Conservation (phyloP, 139 green algal species). For the Micractinium sp. region DNA sequence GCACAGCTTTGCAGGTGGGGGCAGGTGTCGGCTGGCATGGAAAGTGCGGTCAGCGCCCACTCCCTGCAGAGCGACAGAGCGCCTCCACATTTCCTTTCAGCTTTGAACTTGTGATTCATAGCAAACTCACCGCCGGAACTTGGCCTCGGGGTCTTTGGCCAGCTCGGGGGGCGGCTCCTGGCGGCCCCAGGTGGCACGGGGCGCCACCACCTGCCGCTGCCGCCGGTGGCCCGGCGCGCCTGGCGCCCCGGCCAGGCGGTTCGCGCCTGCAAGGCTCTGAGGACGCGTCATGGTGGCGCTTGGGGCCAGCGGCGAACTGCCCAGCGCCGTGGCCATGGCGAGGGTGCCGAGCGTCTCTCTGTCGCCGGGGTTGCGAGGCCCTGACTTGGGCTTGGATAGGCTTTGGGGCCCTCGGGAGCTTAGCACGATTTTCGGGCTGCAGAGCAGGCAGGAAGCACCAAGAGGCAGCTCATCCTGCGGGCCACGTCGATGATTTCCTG, state of each 20-base stretch:
- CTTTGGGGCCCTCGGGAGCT: no score
- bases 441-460: no score
- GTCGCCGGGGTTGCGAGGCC: no score
- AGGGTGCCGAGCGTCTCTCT: neutral
- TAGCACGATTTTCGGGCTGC: no score
- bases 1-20: no score
- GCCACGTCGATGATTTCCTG: no score
- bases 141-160: constrained; percentile 42
- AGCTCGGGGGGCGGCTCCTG: constrained; percentile 8
- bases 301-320: neutral
- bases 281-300: neutral
- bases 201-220: neutral
- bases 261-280: neutral
- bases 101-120: neutral
- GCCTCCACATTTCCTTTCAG: neutral
- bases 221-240: neutral
- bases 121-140: constrained; percentile 30
- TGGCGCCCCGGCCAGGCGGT: neutral
- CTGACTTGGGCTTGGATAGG: neutral
- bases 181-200: neutral
- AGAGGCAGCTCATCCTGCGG: no score
- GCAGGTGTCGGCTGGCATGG: neutral
- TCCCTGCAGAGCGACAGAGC: no score
- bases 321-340: neutral
- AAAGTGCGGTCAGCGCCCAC: neutral